Conservation (phyloP, 768 basidiomycete species). For the Atractiella rhizophila region DNA sequence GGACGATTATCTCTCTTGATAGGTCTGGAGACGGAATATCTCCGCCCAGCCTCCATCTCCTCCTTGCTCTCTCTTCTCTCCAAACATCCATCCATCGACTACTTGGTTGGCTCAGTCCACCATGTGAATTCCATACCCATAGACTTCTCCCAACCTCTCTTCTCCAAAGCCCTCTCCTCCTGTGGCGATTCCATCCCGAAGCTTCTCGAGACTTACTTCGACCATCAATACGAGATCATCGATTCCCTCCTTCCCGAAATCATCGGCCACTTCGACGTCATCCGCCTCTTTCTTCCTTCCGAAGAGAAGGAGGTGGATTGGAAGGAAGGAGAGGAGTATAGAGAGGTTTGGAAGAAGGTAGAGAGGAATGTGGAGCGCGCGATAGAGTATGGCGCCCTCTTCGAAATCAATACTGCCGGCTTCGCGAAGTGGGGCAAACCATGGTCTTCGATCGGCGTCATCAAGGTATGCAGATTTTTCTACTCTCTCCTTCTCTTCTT, state of each 20-base stretch:
- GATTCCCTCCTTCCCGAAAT: constrained; percentile 53
- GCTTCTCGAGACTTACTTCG: constrained; percentile 39
- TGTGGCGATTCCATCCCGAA: constrained; percentile 14
- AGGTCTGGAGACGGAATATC: constrained; percentile 79
- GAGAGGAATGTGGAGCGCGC: constrained; percentile 50
- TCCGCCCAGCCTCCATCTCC: constrained; percentile 41
- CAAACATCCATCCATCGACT: constrained; percentile 38
- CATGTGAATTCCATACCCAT: constrained; percentile 70
- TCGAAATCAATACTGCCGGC: constrained; percentile 79
- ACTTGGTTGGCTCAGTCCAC: constrained; percentile 77
- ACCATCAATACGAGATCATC: constrained; percentile 53
- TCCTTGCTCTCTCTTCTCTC: constrained; percentile 32
- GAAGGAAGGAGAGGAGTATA: too few relatives aligned
- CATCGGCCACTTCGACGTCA: constrained; percentile 80
- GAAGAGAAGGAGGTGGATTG: too few relatives aligned
- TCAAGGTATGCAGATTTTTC: constrained; percentile 30
- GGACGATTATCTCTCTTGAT: constrained; percentile 49
- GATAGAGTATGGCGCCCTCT: constrained; percentile 59
- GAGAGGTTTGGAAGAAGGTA: constrained; percentile 37
- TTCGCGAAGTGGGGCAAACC: constrained; percentile 70
- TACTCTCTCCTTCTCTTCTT: not conserved
- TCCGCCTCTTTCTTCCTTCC: constrained; percentile 51
- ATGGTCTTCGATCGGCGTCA: constrained; percentile 57
- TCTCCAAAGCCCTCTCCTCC: constrained; percentile 33
- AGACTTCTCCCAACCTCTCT: constrained; percentile 62